Percentiles rank a stretch among this genome's conserved stretches.
These are phyloP conservation scores for Lactarius hatsudake DNA, from an alignment of 768 basidiomycete genomes.

Conservation along the genomic window DNA sequence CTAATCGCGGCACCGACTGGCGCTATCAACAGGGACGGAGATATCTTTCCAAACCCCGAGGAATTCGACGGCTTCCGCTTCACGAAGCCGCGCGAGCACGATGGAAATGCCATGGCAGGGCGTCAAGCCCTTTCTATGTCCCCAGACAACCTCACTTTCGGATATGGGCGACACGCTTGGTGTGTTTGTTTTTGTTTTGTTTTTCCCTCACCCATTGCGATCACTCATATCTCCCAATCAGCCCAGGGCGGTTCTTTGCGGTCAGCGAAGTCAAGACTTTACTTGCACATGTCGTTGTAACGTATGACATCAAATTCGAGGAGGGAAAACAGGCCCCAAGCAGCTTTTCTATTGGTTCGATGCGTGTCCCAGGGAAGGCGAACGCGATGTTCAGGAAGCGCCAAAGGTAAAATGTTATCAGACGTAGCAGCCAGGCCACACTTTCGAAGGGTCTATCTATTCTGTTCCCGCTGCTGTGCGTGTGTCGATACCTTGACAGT, in stretches of 20 bases:
- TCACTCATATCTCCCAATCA: conserved; percentile 1
- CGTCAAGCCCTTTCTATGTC: conserved; percentile 32
- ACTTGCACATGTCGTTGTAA: conserved; percentile 29
- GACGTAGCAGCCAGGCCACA: no score
- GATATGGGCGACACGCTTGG: conserved; percentile 34
- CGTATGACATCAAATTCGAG: conserved; percentile 32
- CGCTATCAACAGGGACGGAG: conserved; percentile 41
- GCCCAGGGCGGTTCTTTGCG: conserved; percentile 33
- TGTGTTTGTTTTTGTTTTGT: conserved; percentile 7
- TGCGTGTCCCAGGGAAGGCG: conserved; percentile 16
- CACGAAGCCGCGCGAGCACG: conserved; percentile 30
- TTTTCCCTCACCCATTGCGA: not conserved
- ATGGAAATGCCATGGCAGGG: conserved; percentile 22
- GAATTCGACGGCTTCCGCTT: conserved; percentile 45
- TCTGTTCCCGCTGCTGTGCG: no score
- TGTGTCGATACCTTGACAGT: no score
- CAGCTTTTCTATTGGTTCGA: not conserved
- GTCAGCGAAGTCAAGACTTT: conserved; percentile 29
- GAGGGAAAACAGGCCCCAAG: conserved; percentile 19
- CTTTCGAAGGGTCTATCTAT: no score
- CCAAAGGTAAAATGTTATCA: conserved; percentile 1
- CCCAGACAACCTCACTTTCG: conserved; percentile 35
- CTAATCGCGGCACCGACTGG: conserved; percentile 35
- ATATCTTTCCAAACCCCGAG: conserved; percentile 41
- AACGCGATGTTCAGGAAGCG: conserved; percentile 31